These are phyloP conservation scores for Rubus parviflorus DNA, from an alignment of 306 rosid species.

Conservation along the genomic window DNA sequence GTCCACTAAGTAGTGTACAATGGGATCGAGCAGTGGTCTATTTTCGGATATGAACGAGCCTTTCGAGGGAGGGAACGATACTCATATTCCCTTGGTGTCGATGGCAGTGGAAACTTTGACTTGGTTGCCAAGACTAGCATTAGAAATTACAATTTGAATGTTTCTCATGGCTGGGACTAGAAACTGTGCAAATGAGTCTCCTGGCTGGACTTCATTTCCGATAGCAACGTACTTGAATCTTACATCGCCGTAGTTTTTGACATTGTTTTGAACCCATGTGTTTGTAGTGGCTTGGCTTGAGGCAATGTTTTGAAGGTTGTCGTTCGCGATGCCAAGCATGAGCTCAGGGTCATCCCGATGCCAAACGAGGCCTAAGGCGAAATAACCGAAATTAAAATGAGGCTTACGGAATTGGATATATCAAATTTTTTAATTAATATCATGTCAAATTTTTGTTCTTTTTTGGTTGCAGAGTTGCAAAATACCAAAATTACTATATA, in stretches of 20 bases:
- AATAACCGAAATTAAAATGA: too few species aligned
- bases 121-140: neutral
- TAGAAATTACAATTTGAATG: conserved; percentile 19
- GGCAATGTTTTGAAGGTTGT: conserved; percentile 14
- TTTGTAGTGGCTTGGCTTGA: conserved; percentile 13
- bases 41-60: conserved; percentile 14
- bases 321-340: conserved; percentile 25
- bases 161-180: conserved; percentile 26
- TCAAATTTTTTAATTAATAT: too few species aligned
- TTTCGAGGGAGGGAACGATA: conserved; percentile 22
- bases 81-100: neutral
- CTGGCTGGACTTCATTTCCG: conserved; percentile 29
- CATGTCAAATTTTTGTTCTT: too few species aligned
- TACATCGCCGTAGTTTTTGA: conserved; percentile 6
- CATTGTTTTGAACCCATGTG: conserved; percentile 31
- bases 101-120: conserved; percentile 36
- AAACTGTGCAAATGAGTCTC: conserved; percentile 4
- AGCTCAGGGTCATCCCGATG: conserved; percentile 6
- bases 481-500: too few species aligned
- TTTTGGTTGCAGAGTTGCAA: too few species aligned
- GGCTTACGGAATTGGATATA: too few species aligned
- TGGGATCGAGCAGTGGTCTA: conserved; percentile 7
- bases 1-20: conserved; percentile 7
- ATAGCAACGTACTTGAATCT: conserved; percentile 30
- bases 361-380: too few species aligned